Evolutionary conservation across 805 yeast genomes (phyloP), one percentile per base, ranked within the genome.

Genomic region (Metschnikowia rubicola): DNA sequence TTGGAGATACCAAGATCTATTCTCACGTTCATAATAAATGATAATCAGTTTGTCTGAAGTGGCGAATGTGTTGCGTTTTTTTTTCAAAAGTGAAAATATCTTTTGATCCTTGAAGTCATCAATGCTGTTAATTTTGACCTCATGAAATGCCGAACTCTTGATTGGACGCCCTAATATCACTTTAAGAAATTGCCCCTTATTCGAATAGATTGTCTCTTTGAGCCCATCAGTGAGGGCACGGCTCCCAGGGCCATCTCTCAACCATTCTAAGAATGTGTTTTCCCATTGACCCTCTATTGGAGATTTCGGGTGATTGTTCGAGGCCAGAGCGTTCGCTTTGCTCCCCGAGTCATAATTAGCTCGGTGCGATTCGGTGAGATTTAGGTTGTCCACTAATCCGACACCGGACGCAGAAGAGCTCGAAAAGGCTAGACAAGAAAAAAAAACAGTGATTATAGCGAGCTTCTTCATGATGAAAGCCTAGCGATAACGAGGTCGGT

Each of bases 1-100:
- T 30, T 47, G 50, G 30, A 46, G 39, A 11, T 35, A 30, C 53
- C 53, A 49, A 5, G 47, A 35, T 32, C 37, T 49, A 8, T 37
- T 28, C 13, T 36, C 29, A 7, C 29, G 28, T 21, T 42, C 46
- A 34, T 39, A 46, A 39, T 38, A 43, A 17, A 49, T 40, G n/a
- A 49, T 40, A 19, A 8, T 42, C 50, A 49, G 53, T 13, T 30
- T 26, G 21, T 43, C 50, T 15, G 26, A 39, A 10, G 50, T 42
- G 21, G 41, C 30, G 35, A 49, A 49, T 10, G 39, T 39, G 28
- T 45, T 46, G 28, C 12, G 44, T 19, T 43, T 42, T 10, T 46
- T 40, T 29, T 46, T 46, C 43, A 46, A 42, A 12, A 39, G 38
- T 21, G 17, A 30, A 21, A 15, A 40, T 4, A 42, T 39, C 15